phyloP scores from a whole-genome alignment of 2,329 filamentous ascomycete genomes.

The Fusarium torulosum region DNA sequence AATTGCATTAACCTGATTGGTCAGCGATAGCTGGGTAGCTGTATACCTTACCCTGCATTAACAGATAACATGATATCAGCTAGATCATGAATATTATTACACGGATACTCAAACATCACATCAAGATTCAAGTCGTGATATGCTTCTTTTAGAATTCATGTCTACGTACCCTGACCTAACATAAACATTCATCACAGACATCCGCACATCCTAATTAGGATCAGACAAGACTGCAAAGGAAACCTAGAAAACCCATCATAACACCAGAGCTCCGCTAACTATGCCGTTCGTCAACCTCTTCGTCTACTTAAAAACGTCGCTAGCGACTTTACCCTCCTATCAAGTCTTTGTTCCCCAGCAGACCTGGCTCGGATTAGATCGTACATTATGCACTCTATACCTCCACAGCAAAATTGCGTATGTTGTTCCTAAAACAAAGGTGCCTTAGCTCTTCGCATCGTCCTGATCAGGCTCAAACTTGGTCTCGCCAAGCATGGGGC shows the following conservation, averaged over 20 bases:
- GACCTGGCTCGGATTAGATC: slow-evolving; percentile 12
- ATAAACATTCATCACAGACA: slow-evolving; percentile 20
- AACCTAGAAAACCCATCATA: slow-evolving; percentile 25
- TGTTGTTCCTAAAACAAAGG: background rate
- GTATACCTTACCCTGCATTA: slow-evolving; percentile 16
- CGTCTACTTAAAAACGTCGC: slow-evolving; percentile 37
- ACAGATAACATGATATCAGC: background rate
- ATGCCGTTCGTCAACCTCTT: slow-evolving; percentile 22
- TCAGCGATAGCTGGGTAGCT: slow-evolving; percentile 1
- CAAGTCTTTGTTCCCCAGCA: slow-evolving; percentile 13
- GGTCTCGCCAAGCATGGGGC: slow-evolving; percentile 74
- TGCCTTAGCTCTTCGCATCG: slow-evolving; percentile 50
- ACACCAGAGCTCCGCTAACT: slow-evolving; percentile 39
- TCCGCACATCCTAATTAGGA: background rate
- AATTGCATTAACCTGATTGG: slow-evolving; percentile 35
- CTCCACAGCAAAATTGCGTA: background rate
- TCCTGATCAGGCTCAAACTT: slow-evolving; percentile 76
- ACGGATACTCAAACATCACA: background rate
- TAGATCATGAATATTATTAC: too few species aligned
- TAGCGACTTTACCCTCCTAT: slow-evolving; percentile 13
- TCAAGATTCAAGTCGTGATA: background rate
- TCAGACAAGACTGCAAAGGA: slow-evolving; percentile 15
- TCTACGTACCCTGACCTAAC: slow-evolving; percentile 6
- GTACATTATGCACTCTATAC: slow-evolving; percentile 35
- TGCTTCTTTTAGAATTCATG: slow-evolving; percentile 17